Conservation (phyloP, 2,329 filamentous ascomycete genomes). For the Westerdykella aurantiaca region DNA sequence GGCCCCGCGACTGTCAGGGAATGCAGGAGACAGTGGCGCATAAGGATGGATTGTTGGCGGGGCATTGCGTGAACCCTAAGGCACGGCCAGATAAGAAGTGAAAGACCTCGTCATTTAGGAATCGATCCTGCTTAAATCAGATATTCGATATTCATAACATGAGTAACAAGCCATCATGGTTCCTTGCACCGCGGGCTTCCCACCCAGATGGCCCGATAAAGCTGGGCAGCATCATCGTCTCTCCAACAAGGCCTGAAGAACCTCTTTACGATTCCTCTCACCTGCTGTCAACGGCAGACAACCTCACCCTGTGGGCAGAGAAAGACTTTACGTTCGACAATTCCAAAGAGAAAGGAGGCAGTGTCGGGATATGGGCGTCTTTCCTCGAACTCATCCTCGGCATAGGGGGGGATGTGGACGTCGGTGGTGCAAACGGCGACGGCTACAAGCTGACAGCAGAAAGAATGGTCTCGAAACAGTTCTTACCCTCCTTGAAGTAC, state of each 20-base stretch:
- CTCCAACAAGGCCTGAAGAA: neutral
- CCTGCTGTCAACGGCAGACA: neutral
- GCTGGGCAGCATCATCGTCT: neutral
- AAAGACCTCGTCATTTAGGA: too few species aligned
- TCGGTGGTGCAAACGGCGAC: neutral
- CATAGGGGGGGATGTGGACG: neutral
- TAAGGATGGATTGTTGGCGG: too few species aligned
- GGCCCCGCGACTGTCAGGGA: too few species aligned
- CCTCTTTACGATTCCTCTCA: neutral
- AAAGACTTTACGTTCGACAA: neutral
- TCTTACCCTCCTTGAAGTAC: neutral
- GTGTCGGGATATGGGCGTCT: conserved; percentile 3
- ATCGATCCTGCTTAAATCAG: neutral
- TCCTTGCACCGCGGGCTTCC: conserved; percentile 1
- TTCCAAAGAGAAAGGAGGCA: neutral
- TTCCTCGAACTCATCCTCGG: conserved; percentile 1
- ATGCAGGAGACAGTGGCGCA: too few species aligned
- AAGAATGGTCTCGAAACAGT: conserved; percentile 1
- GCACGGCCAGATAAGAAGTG: too few species aligned
- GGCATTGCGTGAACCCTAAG: too few species aligned
- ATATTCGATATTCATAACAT: neutral
- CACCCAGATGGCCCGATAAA: conserved; percentile 1
- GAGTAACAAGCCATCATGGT: neutral
- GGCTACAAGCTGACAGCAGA: neutral
- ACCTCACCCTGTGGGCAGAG: neutral